phyloP scores from a whole-genome alignment of 257 asterid species.

The Ligustrum vulgare region DNA sequence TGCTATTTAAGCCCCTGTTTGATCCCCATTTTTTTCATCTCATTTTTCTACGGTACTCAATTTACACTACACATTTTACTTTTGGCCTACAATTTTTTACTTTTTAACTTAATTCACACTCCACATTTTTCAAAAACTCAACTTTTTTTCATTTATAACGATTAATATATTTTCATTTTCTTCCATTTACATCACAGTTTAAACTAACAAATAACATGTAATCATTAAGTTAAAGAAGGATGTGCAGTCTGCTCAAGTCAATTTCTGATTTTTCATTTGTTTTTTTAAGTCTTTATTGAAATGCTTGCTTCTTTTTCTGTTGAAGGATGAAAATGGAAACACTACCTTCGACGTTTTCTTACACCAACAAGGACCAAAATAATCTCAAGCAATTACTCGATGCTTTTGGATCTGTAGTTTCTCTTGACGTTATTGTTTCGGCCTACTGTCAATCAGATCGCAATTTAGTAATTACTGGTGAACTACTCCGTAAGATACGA shows the following conservation, averaged over 20 bases:
- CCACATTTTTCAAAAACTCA: no score
- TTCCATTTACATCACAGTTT: not conserved
- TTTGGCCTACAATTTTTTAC: no score
- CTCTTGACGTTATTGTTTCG: constrained; percentile 71
- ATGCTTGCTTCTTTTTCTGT: not conserved
- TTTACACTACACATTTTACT: no score
- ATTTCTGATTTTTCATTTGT: not conserved
- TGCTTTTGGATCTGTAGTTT: constrained; percentile 60
- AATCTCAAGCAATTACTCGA: constrained; percentile 65
- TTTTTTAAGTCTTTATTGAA: not conserved
- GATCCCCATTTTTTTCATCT: no score
- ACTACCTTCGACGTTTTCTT: constrained; percentile 39
- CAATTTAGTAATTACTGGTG: constrained; percentile 36
- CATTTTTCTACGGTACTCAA: no score
- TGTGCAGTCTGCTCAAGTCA: constrained; percentile 2
- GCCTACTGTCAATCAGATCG: constrained; percentile 67
- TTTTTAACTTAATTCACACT: no score
- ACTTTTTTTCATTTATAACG: no score
- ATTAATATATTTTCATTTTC: not conserved
- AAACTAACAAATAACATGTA: constrained; percentile 10
- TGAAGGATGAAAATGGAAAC: constrained; percentile 55
- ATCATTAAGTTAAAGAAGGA: not conserved
- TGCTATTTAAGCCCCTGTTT: no score
- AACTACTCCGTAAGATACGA: constrained; percentile 41
- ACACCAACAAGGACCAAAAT: constrained; percentile 41